Percentiles rank a stretch among this genome's conserved stretches.
phyloP scores from a whole-genome alignment of 2,329 filamentous ascomycete genomes.

The Fusarium haematococcum region DNA sequence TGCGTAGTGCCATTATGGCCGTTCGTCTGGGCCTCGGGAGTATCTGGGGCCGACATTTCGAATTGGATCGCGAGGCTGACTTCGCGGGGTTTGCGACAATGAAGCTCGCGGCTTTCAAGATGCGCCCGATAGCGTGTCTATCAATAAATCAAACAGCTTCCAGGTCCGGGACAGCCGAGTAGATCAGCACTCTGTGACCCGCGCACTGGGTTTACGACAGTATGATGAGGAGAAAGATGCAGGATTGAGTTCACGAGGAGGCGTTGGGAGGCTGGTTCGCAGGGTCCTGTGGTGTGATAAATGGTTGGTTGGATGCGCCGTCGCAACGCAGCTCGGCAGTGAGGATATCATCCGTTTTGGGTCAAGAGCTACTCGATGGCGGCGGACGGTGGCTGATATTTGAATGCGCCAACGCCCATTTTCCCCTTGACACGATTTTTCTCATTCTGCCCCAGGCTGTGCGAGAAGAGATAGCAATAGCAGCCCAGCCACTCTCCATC shows the following conservation, averaged over 20 bases:
- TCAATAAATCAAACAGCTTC: not conserved
- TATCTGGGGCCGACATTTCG: slow-evolving; percentile 33
- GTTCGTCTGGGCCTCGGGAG: slow-evolving; percentile 23
- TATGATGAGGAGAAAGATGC: slow-evolving; percentile 4
- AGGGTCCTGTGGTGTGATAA: slow-evolving; percentile 37
- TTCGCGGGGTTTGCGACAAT: slow-evolving; percentile 3
- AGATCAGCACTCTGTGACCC: not conserved
- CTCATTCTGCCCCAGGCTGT: slow-evolving; percentile 9
- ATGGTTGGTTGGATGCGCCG: slow-evolving; percentile 12
- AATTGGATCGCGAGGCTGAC: slow-evolving; percentile 4
- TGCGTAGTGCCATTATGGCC: slow-evolving; percentile 13
- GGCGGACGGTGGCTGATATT: slow-evolving; percentile 37
- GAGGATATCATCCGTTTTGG: slow-evolving; percentile 8
- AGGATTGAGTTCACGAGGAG: slow-evolving; percentile 15
- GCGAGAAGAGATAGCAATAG: not conserved
- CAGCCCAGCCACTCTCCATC: slow-evolving; percentile 15
- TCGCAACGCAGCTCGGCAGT: slow-evolving; percentile 24
- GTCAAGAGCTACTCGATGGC: slow-evolving; percentile 10
- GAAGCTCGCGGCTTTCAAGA: slow-evolving; percentile 7
- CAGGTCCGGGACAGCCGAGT: slow-evolving; percentile 10
- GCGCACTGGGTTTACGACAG: not conserved
- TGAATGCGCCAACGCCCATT: slow-evolving; percentile 1
- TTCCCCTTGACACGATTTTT: not conserved
- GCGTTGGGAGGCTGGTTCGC: slow-evolving; percentile 13
- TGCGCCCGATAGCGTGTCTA: slow-evolving; percentile 11